phyloP scores from a whole-genome alignment of 169 alveolate genomes.

The Babesia bovis region DNA sequence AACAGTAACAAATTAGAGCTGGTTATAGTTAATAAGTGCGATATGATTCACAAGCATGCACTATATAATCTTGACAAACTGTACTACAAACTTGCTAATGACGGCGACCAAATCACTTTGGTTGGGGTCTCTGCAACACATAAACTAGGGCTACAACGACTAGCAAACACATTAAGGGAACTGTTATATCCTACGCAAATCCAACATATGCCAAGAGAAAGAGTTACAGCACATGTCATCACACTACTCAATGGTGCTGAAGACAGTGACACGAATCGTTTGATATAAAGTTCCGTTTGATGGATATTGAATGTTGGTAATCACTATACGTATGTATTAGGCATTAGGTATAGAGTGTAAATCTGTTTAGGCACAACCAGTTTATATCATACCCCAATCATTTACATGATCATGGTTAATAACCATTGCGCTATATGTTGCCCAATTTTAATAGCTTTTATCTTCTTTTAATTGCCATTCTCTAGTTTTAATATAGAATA shows the following conservation, averaged over 20 bases:
- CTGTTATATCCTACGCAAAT: slow-evolving; percentile 36
- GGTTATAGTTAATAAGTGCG: slow-evolving; percentile 80
- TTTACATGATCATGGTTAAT: background rate
- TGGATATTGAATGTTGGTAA: no score
- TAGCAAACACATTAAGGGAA: slow-evolving; percentile 47
- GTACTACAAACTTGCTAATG: slow-evolving; percentile 65
- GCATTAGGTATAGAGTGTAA: background rate
- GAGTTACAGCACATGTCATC: slow-evolving; percentile 46
- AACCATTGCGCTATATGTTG: background rate
- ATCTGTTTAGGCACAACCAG: background rate
- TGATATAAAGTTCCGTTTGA: background rate
- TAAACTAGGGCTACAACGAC: slow-evolving; percentile 74
- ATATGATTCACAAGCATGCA: slow-evolving; percentile 76
- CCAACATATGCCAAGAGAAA: slow-evolving; percentile 25
- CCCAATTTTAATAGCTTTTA: no score
- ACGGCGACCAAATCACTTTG: slow-evolving; percentile 70
- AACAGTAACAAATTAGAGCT: slow-evolving; percentile 44
- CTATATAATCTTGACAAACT: slow-evolving; percentile 75
- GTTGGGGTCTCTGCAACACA: slow-evolving; percentile 81
- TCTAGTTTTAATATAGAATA: no score
- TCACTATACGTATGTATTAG: background rate
- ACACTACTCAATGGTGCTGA: slow-evolving; percentile 12
- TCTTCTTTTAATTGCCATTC: no score
- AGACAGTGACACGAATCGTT: background rate
- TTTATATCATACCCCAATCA: background rate